Conservation (phyloP, 2,329 filamentous ascomycete genomes). For the Lasiodiplodia gonubiensis region DNA sequence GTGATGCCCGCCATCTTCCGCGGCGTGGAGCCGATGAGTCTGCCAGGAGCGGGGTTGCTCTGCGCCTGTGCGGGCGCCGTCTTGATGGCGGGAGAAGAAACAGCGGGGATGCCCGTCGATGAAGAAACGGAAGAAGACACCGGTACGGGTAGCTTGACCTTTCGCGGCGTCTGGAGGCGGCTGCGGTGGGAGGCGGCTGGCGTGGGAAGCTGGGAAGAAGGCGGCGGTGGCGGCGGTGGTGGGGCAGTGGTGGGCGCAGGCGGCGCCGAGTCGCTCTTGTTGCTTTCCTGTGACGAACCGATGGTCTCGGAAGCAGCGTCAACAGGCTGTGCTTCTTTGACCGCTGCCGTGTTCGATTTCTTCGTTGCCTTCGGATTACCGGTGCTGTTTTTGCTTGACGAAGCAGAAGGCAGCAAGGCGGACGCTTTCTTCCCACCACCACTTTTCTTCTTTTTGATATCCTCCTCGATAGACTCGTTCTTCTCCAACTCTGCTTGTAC, state of each 20-base stretch:
- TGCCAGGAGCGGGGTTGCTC: neutral
- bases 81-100: neutral
- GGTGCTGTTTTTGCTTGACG: neutral
- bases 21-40: conserved; percentile 19
- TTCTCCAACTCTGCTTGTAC: conserved; percentile 20
- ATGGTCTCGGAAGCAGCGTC: neutral
- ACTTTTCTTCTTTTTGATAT: neutral
- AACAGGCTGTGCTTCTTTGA: neutral
- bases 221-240: neutral
- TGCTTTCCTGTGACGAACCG: neutral
- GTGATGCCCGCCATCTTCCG: conserved; percentile 16
- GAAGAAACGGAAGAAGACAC: conserved; percentile 20
- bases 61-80: neutral
- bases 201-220: neutral
- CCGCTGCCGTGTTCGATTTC: neutral
- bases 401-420: neutral
- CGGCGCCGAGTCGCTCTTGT: neutral
- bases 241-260: neutral
- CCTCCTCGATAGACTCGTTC: neutral
- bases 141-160: conserved; percentile 40
- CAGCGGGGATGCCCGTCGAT: neutral
- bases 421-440: conserved; percentile 3
- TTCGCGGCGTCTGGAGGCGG: conserved; percentile 43
- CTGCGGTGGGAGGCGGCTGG: conserved; percentile 25
- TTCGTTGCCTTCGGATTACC: neutral